Percentiles rank a stretch among this genome's conserved stretches.
These are phyloP conservation scores for Suillus subluteus DNA, from an alignment of 768 basidiomycete species.

Conservation along the genomic window DNA sequence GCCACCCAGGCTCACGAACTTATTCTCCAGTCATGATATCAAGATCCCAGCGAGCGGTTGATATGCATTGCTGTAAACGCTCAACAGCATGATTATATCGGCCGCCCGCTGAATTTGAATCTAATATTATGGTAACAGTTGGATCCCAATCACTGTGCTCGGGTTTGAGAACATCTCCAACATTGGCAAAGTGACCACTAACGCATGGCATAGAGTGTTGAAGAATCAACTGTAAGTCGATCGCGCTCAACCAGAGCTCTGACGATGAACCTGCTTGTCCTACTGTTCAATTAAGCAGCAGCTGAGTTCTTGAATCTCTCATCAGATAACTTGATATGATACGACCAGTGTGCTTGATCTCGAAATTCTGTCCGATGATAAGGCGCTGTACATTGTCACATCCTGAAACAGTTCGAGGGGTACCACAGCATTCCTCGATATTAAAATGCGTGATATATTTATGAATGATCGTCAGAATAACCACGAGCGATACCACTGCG, in stretches of 20 bases:
- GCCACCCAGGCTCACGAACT: background rate
- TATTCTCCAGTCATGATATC: background rate
- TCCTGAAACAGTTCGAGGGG: background rate
- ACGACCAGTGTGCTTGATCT: background rate
- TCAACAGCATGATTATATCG: background rate
- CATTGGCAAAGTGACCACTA: too few species aligned
- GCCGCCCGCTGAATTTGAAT: background rate
- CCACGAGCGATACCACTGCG: slow-evolving; percentile 87
- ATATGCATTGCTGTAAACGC: too few species aligned
- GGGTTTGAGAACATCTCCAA: background rate
- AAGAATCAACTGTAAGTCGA: background rate
- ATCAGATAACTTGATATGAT: background rate
- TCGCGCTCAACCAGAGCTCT: background rate
- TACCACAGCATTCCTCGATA: background rate
- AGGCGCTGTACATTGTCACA: background rate
- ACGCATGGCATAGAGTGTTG: background rate
- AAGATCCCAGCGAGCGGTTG: background rate
- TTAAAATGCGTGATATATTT: background rate
- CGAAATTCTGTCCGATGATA: background rate
- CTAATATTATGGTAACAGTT: background rate
- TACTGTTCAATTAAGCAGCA: background rate
- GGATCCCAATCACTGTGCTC: background rate
- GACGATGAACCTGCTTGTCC: background rate
- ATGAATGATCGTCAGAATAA: slow-evolving; percentile 61
- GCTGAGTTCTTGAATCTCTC: background rate